Percentiles rank a stretch among this genome's conserved stretches.
These are phyloP conservation scores for Coemansia sp. DNA, from an alignment of 192 early-diverging fungal genomes.

Conservation along the genomic window DNA sequence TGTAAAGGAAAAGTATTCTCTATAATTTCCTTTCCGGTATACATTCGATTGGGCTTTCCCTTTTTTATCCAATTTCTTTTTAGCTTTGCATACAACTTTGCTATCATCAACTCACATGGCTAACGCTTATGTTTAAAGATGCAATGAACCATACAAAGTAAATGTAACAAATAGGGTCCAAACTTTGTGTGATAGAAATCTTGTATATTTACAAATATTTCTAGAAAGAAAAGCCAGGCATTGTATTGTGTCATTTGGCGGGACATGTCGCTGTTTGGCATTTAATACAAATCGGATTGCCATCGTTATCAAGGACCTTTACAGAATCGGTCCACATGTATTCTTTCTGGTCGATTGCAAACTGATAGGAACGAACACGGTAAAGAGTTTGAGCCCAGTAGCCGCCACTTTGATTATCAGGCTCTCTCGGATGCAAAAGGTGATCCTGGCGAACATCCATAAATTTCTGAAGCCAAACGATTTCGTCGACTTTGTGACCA, in stretches of 20 bases:
- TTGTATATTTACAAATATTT: too few species aligned
- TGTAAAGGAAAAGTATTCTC: not conserved
- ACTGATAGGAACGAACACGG: slow-evolving; percentile 26
- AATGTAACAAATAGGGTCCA: slow-evolving; percentile 18
- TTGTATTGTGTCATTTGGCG: not conserved
- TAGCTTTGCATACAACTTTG: not conserved
- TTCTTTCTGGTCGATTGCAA: slow-evolving; percentile 9
- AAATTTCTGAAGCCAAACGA: slow-evolving; percentile 30
- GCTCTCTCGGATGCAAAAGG: slow-evolving; percentile 27
- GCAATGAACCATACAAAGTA: too few species aligned
- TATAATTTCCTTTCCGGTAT: not conserved
- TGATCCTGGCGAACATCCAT: slow-evolving; percentile 27
- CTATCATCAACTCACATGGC: not conserved
- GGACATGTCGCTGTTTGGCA: slow-evolving; percentile 4
- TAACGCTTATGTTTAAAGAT: not conserved
- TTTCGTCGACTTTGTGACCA: slow-evolving; percentile 15
- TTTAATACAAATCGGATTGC: slow-evolving; percentile 5
- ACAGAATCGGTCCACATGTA: slow-evolving; percentile 17
- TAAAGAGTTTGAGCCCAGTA: slow-evolving; percentile 20
- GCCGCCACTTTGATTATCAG: slow-evolving; percentile 16
- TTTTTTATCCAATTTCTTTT: too few species aligned
- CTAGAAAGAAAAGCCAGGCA: not conserved
- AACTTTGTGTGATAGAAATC: slow-evolving; percentile 2
- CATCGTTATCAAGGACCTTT: slow-evolving; percentile 42
- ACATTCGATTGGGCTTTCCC: too few species aligned